Percentiles rank a stretch among this genome's conserved stretches.
Conservation (phyloP, 768 basidiomycete species). For the Lentinula edodes region DNA sequence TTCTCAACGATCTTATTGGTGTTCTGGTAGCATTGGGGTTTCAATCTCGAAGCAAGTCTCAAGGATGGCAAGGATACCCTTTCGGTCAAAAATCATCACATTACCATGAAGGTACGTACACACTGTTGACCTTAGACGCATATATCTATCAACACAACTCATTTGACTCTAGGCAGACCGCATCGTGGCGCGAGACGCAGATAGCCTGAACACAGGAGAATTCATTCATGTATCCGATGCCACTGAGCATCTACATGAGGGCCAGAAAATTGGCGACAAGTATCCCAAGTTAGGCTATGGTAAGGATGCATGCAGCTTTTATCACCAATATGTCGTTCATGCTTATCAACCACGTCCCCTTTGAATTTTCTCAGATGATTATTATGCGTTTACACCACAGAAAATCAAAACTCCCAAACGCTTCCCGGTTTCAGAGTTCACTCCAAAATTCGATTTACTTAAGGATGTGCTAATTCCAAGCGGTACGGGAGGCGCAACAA, state of each 20-base stretch:
- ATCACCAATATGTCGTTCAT: background rate
- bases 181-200: conserved; percentile 45
- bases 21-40: conserved; percentile 65
- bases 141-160: background rate
- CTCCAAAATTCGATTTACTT: conserved; percentile 39
- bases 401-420: conserved; percentile 39
- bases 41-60: conserved; percentile 72
- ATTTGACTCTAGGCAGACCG: conserved; percentile 38
- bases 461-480: conserved; percentile 29
- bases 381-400: conserved; percentile 44
- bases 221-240: conserved; percentile 42
- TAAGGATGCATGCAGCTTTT: conserved; percentile 19
- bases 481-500: background rate
- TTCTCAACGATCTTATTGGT: background rate
- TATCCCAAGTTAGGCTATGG: conserved; percentile 62
- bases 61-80: conserved; percentile 34
- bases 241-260: conserved; percentile 43
- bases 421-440: conserved; percentile 37
- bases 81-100: conserved; percentile 44
- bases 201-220: conserved; percentile 47
- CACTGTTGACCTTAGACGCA: background rate
- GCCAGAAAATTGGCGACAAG: conserved; percentile 48
- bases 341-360: background rate
- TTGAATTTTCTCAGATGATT: conserved; percentile 46
- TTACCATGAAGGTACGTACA: conserved; percentile 35